Evolutionary conservation across 1,139 yeast genomes (phyloP), one percentile per base, ranked within the genome.

Genomic region (Suhomyces terraborum): DNA sequence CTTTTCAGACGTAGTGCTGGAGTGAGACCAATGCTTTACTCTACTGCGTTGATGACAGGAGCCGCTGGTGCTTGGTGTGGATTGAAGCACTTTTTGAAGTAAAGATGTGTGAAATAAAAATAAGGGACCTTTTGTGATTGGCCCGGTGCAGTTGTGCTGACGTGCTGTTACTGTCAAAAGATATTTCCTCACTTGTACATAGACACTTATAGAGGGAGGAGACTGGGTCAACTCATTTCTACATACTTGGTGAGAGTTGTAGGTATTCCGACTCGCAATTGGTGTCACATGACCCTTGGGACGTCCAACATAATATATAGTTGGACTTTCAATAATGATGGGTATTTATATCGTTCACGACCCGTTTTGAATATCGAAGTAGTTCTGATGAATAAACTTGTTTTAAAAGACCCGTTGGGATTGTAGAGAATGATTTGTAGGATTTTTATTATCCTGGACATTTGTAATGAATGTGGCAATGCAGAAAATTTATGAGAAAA

Each of bases 41-140:
- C 96, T 27, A 80, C 96, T 27, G 95, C 80, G 36, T 63, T 91
- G 61, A 85, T 84, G 83, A 89, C 96, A 14, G 80, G 82, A 49
- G 96, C 88, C 46, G 96, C 98, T 36, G 96, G 88, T 48, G 80
- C 80, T 33, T 93, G 98, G 98, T 84, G 95, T 73, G 91, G 86
- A 41, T 58, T 85, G 56, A 93, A 93, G 72, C 69, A 79, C 51
- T 58, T 65, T 42, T 63, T 59, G 51, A 51, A 48, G 43, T 49
- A 38, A 35, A 18, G 2, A 6, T 6, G 10, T 12, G 26, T n/a
- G n/a, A n/a, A n/a, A 3, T 23, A 6, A n/a, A 12, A 13, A 16
- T 21, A 10, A 7, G 20, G 34, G 27, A 7, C 35, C 16, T 14
- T 21, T 16, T 6, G 21, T n/a, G 14, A 12, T n/a, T 21, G 19